phyloP scores from a whole-genome alignment of 140 eudicot species.

The Anethum foeniculum region DNA sequence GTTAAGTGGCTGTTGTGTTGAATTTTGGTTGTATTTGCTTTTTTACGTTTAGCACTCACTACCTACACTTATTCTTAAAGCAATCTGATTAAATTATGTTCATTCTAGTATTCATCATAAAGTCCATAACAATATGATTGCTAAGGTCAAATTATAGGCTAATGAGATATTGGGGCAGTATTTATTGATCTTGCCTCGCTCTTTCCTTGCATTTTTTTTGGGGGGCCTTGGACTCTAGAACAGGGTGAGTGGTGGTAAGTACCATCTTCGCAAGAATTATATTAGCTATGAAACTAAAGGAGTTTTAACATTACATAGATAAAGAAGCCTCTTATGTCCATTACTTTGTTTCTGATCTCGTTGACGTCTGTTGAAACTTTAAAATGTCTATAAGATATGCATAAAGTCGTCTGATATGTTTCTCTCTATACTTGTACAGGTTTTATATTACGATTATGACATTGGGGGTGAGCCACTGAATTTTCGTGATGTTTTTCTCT shows the following conservation, averaged over 20 bases:
- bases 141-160: neutral
- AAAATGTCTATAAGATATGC: neutral
- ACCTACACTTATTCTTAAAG: no score
- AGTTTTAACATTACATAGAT: neutral
- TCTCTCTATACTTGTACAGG: conserved; percentile 35
- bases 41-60: no score
- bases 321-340: neutral
- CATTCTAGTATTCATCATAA: no score
- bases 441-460: conserved; percentile 77
- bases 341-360: neutral
- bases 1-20: no score
- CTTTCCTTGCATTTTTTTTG: neutral
- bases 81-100: no score
- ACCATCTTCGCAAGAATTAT: neutral
- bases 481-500: conserved; percentile 87
- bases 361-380: neutral
- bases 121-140: no score
- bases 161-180: neutral
- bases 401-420: conserved; percentile 17
- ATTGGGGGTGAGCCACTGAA: conserved; percentile 89
- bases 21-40: no score
- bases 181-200: neutral
- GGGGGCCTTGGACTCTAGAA: neutral
- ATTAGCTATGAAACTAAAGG: neutral
- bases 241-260: neutral